These are phyloP conservation scores for Tolypocladium sp. DNA, from an alignment of 2,329 filamentous ascomycete species.

Conservation along the genomic window DNA sequence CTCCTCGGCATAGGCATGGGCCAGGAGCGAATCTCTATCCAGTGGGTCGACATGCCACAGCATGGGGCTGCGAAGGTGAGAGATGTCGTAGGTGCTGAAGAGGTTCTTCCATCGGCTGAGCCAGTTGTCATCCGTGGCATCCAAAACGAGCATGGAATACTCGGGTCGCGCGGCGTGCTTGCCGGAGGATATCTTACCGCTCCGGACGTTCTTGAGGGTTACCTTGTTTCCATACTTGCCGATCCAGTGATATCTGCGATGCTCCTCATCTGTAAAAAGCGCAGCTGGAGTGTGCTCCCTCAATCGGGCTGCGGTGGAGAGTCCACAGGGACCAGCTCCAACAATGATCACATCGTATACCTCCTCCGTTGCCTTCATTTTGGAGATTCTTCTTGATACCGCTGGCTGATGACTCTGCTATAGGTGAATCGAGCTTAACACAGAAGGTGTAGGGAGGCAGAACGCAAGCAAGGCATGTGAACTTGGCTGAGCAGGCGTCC, in stretches of 20 bases:
- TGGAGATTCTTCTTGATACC: neutral
- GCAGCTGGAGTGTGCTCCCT: constrained; percentile 66
- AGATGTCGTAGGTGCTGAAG: constrained; percentile 61
- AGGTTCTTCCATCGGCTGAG: constrained; percentile 62
- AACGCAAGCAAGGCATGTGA: neutral
- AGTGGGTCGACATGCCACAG: constrained; percentile 73
- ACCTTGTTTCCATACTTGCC: constrained; percentile 53
- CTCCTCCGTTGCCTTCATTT: constrained; percentile 11
- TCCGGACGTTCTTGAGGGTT: constrained; percentile 39
- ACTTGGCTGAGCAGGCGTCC: neutral
- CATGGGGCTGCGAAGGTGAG: constrained; percentile 68
- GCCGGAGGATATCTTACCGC: constrained; percentile 16
- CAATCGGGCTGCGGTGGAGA: constrained; percentile 64
- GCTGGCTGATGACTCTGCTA: neutral
- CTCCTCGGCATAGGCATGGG: constrained; percentile 53
- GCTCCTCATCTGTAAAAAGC: constrained; percentile 76
- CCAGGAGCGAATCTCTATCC: constrained; percentile 65
- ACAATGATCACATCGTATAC: constrained; percentile 62
- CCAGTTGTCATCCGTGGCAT: constrained; percentile 55
- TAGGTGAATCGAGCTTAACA: neutral
- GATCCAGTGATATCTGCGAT: constrained; percentile 74
- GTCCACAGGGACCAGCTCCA: constrained; percentile 66
- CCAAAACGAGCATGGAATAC: constrained; percentile 52
- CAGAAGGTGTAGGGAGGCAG: neutral
- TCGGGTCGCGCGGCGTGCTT: constrained; percentile 9